Conservation (phyloP, 1,284 basidiomycete genomes). For the Singerocomus inundabilis region DNA sequence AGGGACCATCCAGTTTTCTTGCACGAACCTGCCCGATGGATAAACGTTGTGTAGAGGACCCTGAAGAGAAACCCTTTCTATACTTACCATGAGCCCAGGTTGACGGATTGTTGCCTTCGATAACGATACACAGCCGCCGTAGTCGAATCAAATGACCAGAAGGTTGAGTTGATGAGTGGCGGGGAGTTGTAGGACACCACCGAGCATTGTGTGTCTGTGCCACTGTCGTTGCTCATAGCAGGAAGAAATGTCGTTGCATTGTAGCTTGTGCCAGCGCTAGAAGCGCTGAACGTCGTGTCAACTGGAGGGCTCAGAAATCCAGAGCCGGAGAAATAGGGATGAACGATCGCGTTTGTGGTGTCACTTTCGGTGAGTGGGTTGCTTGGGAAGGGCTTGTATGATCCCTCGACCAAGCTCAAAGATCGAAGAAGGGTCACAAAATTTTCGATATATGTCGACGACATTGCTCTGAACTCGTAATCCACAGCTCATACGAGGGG, state of each 20-base stretch:
- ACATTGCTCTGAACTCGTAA: conserved; percentile 1
- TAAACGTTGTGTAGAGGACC: not conserved
- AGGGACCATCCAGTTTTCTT: conserved; percentile 78
- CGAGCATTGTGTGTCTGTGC: conserved; percentile 3
- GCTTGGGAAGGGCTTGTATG: conserved; percentile 19
- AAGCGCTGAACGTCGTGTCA: conserved; percentile 5
- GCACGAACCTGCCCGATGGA: conserved; percentile 58
- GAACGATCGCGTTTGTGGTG: not conserved
- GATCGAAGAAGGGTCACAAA: conserved; percentile 16
- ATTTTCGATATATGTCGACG: conserved; percentile 4
- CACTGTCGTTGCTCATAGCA: not conserved
- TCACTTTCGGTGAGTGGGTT: not conserved
- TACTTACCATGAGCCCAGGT: conserved; percentile 23
- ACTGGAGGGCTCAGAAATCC: not conserved
- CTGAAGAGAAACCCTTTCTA: not conserved
- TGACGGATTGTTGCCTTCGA: conserved; percentile 24
- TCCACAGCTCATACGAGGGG: not conserved
- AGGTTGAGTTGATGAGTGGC: conserved; percentile 7
- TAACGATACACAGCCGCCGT: conserved; percentile 22
- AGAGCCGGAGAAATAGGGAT: not conserved
- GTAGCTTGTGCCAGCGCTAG: not conserved
- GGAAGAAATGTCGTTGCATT: conserved; percentile 1
- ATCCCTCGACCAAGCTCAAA: conserved; percentile 19
- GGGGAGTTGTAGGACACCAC: conserved; percentile 13
- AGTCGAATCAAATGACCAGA: conserved; percentile 18